These are phyloP conservation scores for Phytophthora kernoviae DNA, from an alignment of 352 stramenopile species.

Conservation along the genomic window DNA sequence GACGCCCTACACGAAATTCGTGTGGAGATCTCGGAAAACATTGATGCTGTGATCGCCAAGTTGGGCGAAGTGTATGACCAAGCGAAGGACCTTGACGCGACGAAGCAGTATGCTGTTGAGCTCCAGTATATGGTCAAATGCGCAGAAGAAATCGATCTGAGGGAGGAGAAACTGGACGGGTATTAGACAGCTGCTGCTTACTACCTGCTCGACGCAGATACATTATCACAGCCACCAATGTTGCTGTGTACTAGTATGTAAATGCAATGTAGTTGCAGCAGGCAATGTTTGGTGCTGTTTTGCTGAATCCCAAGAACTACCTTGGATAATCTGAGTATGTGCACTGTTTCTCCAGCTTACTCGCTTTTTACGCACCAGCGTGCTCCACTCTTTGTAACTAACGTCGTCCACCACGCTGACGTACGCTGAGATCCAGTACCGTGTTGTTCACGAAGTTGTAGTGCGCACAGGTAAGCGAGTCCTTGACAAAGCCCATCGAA, in stretches of 20 bases:
- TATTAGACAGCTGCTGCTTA: conserved; percentile 15
- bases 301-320: background rate
- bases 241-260: conserved; percentile 5
- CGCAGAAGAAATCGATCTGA: conserved; percentile 76
- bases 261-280: conserved; percentile 6
- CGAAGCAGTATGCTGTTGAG: conserved; percentile 72
- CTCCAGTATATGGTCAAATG: conserved; percentile 90
- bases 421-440: conserved; percentile 75
- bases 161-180: conserved; percentile 75
- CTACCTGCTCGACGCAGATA: conserved; percentile 4
- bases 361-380: background rate
- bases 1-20: conserved; percentile 64
- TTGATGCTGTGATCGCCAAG: conserved; percentile 75
- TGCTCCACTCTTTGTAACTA: conserved; percentile 24
- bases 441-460: conserved; percentile 88
- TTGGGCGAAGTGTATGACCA: conserved; percentile 78
- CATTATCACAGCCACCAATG: conserved; percentile 10
- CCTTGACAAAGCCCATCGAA: conserved; percentile 93
- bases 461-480: conserved; percentile 75
- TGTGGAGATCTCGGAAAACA: conserved; percentile 63
- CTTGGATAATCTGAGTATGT: background rate
- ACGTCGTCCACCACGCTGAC: conserved; percentile 75
- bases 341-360: conserved; percentile 3
- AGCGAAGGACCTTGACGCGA: conserved; percentile 76
- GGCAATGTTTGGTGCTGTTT: background rate